phyloP scores from a whole-genome alignment of 352 stramenopile genomes.

The Pythium grandisporangium region DNA sequence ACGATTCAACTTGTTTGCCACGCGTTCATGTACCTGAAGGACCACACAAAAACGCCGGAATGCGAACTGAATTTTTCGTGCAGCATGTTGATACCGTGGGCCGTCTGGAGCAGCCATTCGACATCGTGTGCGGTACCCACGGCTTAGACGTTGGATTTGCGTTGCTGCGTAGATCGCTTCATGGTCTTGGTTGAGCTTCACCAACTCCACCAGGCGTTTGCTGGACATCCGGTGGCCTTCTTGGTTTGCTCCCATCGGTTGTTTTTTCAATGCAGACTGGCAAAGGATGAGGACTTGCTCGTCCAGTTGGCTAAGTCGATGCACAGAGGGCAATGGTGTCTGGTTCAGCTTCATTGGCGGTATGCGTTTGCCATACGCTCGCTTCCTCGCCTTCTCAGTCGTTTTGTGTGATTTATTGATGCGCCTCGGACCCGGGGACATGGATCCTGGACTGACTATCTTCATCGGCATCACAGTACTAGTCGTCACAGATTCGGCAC shows the following conservation, averaged over 20 bases:
- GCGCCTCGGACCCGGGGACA: too few relatives aligned
- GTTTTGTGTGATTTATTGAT: too few relatives aligned
- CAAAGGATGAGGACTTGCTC: constrained; percentile 56
- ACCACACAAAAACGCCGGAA: constrained; percentile 12
- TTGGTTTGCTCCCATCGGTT: neutral
- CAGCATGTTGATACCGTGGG: constrained; percentile 14
- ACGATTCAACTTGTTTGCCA: constrained; percentile 9
- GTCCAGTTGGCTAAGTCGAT: constrained; percentile 22
- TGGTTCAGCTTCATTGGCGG: too few relatives aligned
- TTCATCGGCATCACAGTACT: too few relatives aligned
- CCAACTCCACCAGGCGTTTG: too few relatives aligned
- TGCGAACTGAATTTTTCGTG: constrained; percentile 12
- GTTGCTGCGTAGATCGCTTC: constrained; percentile 50
- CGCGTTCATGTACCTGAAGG: constrained; percentile 8
- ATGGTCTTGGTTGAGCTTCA: too few relatives aligned
- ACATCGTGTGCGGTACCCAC: constrained; percentile 21
- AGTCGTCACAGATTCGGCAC: too few relatives aligned
- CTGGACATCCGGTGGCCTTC: constrained; percentile 1
- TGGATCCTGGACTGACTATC: too few relatives aligned
- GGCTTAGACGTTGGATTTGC: constrained; percentile 43
- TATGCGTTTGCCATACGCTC: too few relatives aligned
- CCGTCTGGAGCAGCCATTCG: constrained; percentile 27
- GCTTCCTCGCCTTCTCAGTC: too few relatives aligned
- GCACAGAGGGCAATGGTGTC: too few relatives aligned
- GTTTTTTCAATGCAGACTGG: constrained; percentile 35